Base-by-base conservation (phyloP, 306 rosid genomes). In the Cajanus cajan region DNA sequence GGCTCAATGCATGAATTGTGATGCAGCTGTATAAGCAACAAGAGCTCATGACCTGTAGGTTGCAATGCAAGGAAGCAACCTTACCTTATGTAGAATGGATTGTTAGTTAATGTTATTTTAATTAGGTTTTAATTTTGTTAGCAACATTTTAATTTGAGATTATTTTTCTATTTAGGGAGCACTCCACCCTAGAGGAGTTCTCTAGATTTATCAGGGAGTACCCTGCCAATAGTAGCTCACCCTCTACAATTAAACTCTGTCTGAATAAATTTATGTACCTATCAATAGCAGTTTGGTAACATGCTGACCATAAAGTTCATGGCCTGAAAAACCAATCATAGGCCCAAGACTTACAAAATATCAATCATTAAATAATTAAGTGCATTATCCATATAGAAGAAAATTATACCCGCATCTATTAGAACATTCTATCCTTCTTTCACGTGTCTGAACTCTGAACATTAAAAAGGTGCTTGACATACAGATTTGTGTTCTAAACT, bases 261-360 rank as follows among this genome's bases (percentile, higher is more conserved):
- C 63, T 61, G 70, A 58, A 79, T 50, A 37, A 50, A 25, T 73
- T 71, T 34, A 61, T 71, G n/a, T n/a, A n/a, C n/a, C 47, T 48
- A 24, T 39, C 25, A 22, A 37, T 37, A 48, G 73, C 40, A 74
- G 34, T 57, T 58, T 43, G 28, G 55, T 58, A 31, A 43, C 36
- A 14, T 48, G 61, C 18, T 59, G 18, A 15, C 34, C 33, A 31
- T 54, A 48, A 63, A 63, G 22, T 25, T 39, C 69, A 43, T 5
- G 71, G 45, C 33, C 55, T 0, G 55, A 43, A 57, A 48, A 69
- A 77, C n/a, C 64, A 7, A 21, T 6, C 39, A 39, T 52, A 52
- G 54, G 61, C 79, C 41, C 24, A 24, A 8, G 74, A 21, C 28
- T 65, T 18, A 14, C 44, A 74, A 15, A 57, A 39, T 41, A 40